Base-by-base conservation (phyloP, 306 rosid species). In the Inga leiocalycina region DNA sequence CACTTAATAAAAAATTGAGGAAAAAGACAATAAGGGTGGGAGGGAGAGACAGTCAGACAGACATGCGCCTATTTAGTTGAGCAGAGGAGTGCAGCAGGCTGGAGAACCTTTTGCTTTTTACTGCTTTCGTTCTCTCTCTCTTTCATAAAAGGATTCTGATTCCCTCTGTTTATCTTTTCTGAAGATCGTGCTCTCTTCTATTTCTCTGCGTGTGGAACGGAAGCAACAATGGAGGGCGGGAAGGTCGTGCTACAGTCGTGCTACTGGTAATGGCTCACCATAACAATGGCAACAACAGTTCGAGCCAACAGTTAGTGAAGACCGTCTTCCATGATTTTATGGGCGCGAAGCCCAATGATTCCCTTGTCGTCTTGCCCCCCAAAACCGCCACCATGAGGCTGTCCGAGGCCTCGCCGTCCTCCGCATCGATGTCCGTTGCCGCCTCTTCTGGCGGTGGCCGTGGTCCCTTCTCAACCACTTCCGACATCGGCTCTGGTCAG, bases 401-500 rank as follows among this genome's bases (percentile, higher is more conserved):
- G 15, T 68, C 93, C 0, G 93, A 89, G 49, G 75, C 89, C 1
- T 91, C 92, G 0, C 83, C 82, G 0, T 87, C 95, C 15, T 78
- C 91, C 2, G 88, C 88, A 16, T 89, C 93, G 16, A 88, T 87
- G 32, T 89, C 94, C 7, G 80, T 83, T 76, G 91, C 87, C 10
- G 89, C 89, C 39, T 88, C 93, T 19, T 90, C 98, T 41, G 88
- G 87, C 19, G 94, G 88, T 19, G 87, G 81, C 59, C 93, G 94
- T 75, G 94, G 87, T 13, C 98, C 91, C 70, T 80, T 92, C 83
- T 93, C 98, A 49, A 71, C 98, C 81, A 85, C 97, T 75, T 93
- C 98, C 62, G 98, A 92, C 83, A 90, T 92, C 83, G 97, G 88
- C 87, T 96, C 94, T 32, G 97, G 99, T 96, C 24, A 80, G 86